Evolutionary conservation across 768 basidiomycete species (phyloP).

Genomic region (Kwoniella mangroviensis): DNA sequence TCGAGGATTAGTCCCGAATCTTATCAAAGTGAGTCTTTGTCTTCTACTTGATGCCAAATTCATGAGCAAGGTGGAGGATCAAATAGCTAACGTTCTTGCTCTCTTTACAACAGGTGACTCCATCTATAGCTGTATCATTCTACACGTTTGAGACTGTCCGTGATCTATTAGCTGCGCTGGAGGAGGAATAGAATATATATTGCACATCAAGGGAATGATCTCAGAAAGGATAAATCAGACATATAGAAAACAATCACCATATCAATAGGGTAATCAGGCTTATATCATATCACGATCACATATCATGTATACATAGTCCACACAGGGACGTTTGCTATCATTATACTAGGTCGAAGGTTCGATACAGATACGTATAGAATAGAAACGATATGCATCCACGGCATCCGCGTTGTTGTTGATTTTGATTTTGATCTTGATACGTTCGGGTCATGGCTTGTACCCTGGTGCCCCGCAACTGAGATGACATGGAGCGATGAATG

Average conservation of each 20-base stretch:
- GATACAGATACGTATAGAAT: neutral
- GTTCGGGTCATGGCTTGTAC: too few relatives aligned
- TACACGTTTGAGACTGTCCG: constrained; percentile 55
- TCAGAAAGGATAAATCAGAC: neutral
- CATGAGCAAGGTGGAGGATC: too few relatives aligned
- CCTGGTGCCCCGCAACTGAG: neutral
- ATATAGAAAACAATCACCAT: neutral
- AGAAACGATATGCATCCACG: neutral
- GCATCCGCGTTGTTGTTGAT: neutral
- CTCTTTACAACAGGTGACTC: constrained; percentile 31
- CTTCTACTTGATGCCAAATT: neutral
- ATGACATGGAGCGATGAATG: neutral
- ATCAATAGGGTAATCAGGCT: neutral
- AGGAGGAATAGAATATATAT: neutral
- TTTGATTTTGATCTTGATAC: neutral
- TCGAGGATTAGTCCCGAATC: constrained; percentile 53
- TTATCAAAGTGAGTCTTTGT: constrained; percentile 46
- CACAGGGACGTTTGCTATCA: neutral
- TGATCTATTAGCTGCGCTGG: constrained; percentile 31
- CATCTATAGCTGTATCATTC: constrained; percentile 55
- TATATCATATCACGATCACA: constrained; percentile 5
- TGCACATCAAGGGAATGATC: neutral
- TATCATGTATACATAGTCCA: neutral
- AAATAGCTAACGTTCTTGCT: too few relatives aligned
- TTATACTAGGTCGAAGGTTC: neutral